Evolutionary conservation across 2,329 filamentous ascomycete genomes (phyloP).

Genomic region (Beauveria asiatica): DNA sequence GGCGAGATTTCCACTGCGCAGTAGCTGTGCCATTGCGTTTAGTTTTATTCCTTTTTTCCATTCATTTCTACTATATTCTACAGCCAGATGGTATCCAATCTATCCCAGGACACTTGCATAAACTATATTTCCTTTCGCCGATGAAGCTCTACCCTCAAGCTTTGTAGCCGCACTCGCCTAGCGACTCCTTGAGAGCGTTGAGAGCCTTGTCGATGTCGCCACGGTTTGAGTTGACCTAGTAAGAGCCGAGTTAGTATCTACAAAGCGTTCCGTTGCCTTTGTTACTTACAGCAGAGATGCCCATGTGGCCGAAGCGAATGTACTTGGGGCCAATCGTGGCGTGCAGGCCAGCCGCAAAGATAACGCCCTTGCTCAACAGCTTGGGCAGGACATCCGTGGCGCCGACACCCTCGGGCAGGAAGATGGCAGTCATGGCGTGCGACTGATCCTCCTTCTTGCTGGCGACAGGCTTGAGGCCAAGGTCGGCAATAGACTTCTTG

Average conservation of each 20-base stretch:
- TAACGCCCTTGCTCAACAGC: slow-evolving; percentile 75
- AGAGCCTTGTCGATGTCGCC: slow-evolving; percentile 80
- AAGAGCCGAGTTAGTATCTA: slow-evolving; percentile 15
- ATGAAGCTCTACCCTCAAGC: slow-evolving; percentile 1
- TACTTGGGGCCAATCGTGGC: slow-evolving; percentile 93
- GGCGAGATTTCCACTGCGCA: too few species aligned
- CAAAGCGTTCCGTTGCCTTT: background rate
- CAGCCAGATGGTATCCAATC: background rate
- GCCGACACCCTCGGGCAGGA: slow-evolving; percentile 76
- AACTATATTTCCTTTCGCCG: background rate
- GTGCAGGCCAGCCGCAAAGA: slow-evolving; percentile 93
- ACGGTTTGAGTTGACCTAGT: slow-evolving; percentile 60
- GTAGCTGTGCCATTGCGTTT: background rate
- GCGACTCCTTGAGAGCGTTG: slow-evolving; percentile 62
- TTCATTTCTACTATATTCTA: background rate
- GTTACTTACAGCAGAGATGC: slow-evolving; percentile 67
- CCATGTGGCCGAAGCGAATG: slow-evolving; percentile 96
- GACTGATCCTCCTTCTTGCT: slow-evolving; percentile 82
- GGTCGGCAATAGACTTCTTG: slow-evolving; percentile 70
- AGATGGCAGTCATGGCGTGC: slow-evolving; percentile 96
- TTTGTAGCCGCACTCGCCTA: slow-evolving; percentile 62
- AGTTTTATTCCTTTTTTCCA: background rate
- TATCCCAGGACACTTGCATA: background rate
- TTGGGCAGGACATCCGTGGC: slow-evolving; percentile 78
- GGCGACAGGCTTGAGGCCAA: slow-evolving; percentile 84